A percentile compares a stretch with the other conserved stretches of the same genome.
phyloP scores from a whole-genome alignment of 768 basidiomycete species.

The Termitomyces sp. region DNA sequence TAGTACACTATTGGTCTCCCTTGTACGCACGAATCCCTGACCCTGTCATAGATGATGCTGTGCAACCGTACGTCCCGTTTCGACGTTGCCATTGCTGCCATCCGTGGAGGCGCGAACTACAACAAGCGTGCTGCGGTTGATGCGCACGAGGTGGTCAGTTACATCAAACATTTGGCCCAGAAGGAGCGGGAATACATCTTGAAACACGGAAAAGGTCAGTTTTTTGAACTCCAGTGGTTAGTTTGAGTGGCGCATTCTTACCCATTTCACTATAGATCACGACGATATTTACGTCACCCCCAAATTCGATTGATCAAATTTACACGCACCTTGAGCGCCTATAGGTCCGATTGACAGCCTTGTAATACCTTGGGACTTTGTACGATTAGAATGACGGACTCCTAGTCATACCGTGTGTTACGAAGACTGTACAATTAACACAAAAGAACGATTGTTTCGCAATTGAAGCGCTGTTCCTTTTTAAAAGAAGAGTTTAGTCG shows the following conservation, averaged over 20 bases:
- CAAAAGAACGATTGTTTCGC: background rate
- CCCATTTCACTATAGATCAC: conserved; percentile 27
- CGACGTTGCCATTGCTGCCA: conserved; percentile 56
- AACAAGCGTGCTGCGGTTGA: conserved; percentile 53
- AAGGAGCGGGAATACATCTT: conserved; percentile 62
- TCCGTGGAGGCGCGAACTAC: conserved; percentile 45
- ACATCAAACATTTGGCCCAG: conserved; percentile 53
- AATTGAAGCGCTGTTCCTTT: background rate
- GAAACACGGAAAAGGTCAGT: conserved; percentile 50
- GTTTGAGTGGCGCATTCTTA: background rate
- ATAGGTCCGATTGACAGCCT: background rate
- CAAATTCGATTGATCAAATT: conserved; percentile 26
- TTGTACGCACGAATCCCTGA: background rate
- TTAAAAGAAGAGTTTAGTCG: background rate
- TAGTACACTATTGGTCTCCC: conserved; percentile 15
- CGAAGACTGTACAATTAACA: background rate
- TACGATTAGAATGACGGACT: background rate
- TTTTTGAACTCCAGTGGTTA: background rate
- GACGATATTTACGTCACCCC: conserved; percentile 44
- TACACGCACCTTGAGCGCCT: too few relatives aligned
- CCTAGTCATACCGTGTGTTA: background rate
- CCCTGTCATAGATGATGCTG: conserved; percentile 60
- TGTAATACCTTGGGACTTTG: conserved; percentile 1
- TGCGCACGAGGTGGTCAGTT: conserved; percentile 53
- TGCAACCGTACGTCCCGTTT: conserved; percentile 66